Evolutionary conservation across 116 monocot species (phyloP).

Genomic region (Trichopus zeylanicus): DNA sequence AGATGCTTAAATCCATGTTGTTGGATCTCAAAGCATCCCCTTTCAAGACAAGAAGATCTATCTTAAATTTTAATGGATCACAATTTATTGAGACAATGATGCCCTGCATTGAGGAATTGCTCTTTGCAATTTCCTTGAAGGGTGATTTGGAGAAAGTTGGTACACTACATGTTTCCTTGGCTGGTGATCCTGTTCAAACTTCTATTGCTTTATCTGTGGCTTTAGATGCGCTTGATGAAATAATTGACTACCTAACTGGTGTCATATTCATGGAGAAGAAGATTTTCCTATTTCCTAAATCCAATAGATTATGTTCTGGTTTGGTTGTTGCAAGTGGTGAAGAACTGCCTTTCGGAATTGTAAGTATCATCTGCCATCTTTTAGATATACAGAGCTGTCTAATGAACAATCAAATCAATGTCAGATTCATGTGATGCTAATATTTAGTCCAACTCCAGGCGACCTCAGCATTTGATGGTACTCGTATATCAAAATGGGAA

Average conservation of each 20-base stretch:
- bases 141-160: slow-evolving; percentile 32
- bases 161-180: slow-evolving; percentile 24
- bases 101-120: slow-evolving; percentile 29
- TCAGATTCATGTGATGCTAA: slow-evolving; percentile 1
- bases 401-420: too few relatives aligned
- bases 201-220: slow-evolving; percentile 83
- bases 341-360: slow-evolving; percentile 85
- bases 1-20: slow-evolving; percentile 36
- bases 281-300: slow-evolving; percentile 30
- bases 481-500: slow-evolving; percentile 71
- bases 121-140: slow-evolving; percentile 59
- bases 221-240: slow-evolving; percentile 56
- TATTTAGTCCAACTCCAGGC: slow-evolving; percentile 26
- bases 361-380: slow-evolving; percentile 24
- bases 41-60: slow-evolving; percentile 45
- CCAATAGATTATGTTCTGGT: slow-evolving; percentile 59
- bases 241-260: slow-evolving; percentile 26
- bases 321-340: slow-evolving; percentile 84
- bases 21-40: slow-evolving; percentile 41
- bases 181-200: slow-evolving; percentile 57
- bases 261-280: slow-evolving; percentile 7
- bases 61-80: slow-evolving; percentile 20
- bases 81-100: slow-evolving; percentile 23
- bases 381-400: too few relatives aligned
- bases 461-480: slow-evolving; percentile 89